Evolutionary conservation across 176 grass and related monocot species (phyloP).

Genomic region (Cenchrus fungigraminus): DNA sequence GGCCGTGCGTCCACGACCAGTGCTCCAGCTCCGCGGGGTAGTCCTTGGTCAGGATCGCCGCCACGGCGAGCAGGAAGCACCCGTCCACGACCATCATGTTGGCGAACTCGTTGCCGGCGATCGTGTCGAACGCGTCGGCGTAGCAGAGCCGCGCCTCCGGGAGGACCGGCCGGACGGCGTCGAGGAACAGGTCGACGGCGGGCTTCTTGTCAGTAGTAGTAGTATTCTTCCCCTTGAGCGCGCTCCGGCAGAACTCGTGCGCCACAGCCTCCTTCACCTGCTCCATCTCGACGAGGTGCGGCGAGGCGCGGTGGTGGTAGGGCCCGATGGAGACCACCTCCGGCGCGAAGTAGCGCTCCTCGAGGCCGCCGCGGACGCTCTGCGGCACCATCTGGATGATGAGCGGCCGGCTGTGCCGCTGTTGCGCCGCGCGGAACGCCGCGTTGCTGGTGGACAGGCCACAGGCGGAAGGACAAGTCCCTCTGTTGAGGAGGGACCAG

Average conservation of each 20-base stretch:
- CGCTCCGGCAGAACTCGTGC: background rate
- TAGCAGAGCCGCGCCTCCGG: background rate
- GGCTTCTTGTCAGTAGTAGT: too few species aligned
- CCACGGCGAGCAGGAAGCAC: slow-evolving; percentile 23
- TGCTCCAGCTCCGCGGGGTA: background rate
- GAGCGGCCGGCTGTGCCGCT: background rate
- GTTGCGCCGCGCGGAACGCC: background rate
- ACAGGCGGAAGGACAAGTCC: background rate
- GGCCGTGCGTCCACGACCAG: slow-evolving; percentile 5
- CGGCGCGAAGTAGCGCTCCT: slow-evolving; percentile 1
- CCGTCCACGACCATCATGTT: slow-evolving; percentile 27
- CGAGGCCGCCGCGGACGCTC: slow-evolving; percentile 2
- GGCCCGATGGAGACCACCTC: slow-evolving; percentile 25
- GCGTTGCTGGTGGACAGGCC: background rate
- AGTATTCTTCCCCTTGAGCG: too few species aligned
- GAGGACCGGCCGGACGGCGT: background rate
- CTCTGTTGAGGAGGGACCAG: background rate
- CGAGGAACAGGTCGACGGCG: background rate
- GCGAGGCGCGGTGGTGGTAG: background rate
- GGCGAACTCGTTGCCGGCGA: background rate
- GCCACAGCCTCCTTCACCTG: slow-evolving; percentile 11
- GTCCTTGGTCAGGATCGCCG: background rate
- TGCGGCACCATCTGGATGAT: slow-evolving; percentile 10
- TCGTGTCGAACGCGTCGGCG: background rate
- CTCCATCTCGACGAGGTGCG: background rate